These are phyloP conservation scores for Kalaharituber pfeilii DNA, from an alignment of 2,329 filamentous ascomycete species.

Conservation along the genomic window DNA sequence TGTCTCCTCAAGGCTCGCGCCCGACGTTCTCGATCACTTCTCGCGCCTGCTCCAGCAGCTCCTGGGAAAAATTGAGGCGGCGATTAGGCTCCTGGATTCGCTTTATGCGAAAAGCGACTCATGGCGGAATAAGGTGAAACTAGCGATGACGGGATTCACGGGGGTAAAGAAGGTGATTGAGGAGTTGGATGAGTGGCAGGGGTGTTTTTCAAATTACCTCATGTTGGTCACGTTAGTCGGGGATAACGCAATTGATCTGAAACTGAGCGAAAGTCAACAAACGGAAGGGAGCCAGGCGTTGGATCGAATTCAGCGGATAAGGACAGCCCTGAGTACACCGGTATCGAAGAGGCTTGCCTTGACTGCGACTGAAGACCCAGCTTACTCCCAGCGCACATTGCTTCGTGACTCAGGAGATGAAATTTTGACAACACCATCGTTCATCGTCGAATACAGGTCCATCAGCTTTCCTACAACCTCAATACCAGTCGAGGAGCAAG, in stretches of 20 bases:
- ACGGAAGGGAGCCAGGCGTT: slow-evolving; percentile 8
- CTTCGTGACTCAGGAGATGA: slow-evolving; percentile 6
- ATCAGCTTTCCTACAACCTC: slow-evolving; percentile 10
- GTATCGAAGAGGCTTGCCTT: slow-evolving; percentile 2
- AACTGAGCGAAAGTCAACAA: slow-evolving; percentile 6
- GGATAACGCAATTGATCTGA: slow-evolving; percentile 9
- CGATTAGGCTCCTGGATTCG: slow-evolving; percentile 5
- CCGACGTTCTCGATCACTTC: slow-evolving; percentile 9
- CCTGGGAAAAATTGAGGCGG: slow-evolving; percentile 9
- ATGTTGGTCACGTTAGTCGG: slow-evolving; percentile 24
- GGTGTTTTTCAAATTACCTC: slow-evolving; percentile 25
- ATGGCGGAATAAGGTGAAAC: slow-evolving; percentile 3
- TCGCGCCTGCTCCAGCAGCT: slow-evolving; percentile 11
- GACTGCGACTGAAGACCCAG: slow-evolving; percentile 5
- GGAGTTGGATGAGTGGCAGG: slow-evolving; percentile 26
- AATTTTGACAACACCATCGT: background rate
- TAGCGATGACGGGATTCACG: slow-evolving; percentile 15
- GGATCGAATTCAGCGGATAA: slow-evolving; percentile 10
- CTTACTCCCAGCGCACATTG: slow-evolving; percentile 3
- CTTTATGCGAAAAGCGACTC: slow-evolving; percentile 6
- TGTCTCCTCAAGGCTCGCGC: slow-evolving; percentile 7
- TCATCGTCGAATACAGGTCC: slow-evolving; percentile 4
- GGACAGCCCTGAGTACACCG: background rate
- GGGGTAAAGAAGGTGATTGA: slow-evolving; percentile 23
- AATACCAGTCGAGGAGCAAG: background rate